These are phyloP conservation scores for Fusarium haematococcum DNA, from an alignment of 2,329 filamentous ascomycete species.

Conservation along the genomic window DNA sequence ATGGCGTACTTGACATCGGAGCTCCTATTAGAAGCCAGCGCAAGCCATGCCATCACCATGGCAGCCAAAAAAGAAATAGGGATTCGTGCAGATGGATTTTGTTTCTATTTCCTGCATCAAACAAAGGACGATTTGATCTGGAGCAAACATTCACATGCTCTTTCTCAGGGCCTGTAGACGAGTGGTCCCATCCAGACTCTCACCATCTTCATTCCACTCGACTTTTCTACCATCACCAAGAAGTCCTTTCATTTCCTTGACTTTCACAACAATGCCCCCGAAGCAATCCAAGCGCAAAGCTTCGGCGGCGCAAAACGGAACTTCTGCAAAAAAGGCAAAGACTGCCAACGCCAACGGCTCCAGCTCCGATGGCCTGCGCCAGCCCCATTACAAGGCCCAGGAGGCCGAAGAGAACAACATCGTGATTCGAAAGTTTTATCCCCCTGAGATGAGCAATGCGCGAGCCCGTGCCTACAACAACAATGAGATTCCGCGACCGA, in stretches of 20 bases:
- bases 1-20: slow-evolving; percentile 50
- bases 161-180: neutral
- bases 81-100: neutral
- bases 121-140: neutral
- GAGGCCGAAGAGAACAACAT: slow-evolving; percentile 68
- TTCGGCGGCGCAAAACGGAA: slow-evolving; percentile 30
- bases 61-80: slow-evolving; percentile 18
- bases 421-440: slow-evolving; percentile 82
- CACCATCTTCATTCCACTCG: neutral
- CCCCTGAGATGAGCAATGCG: slow-evolving; percentile 85
- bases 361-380: slow-evolving; percentile 50
- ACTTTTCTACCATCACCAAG: neutral
- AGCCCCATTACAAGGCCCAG: slow-evolving; percentile 60
- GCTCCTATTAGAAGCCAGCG: slow-evolving; percentile 1
- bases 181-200: neutral
- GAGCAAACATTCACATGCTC: slow-evolving; percentile 14
- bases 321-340: slow-evolving; percentile 50
- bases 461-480: slow-evolving; percentile 80
- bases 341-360: slow-evolving; percentile 39
- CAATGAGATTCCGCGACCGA: slow-evolving; percentile 77
- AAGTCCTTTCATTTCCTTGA: neutral
- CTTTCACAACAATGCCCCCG: slow-evolving; percentile 45
- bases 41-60: slow-evolving; percentile 43
- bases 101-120: neutral
- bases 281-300: slow-evolving; percentile 47